phyloP scores from a whole-genome alignment of 805 yeast species.

The Candida hungchunana region DNA sequence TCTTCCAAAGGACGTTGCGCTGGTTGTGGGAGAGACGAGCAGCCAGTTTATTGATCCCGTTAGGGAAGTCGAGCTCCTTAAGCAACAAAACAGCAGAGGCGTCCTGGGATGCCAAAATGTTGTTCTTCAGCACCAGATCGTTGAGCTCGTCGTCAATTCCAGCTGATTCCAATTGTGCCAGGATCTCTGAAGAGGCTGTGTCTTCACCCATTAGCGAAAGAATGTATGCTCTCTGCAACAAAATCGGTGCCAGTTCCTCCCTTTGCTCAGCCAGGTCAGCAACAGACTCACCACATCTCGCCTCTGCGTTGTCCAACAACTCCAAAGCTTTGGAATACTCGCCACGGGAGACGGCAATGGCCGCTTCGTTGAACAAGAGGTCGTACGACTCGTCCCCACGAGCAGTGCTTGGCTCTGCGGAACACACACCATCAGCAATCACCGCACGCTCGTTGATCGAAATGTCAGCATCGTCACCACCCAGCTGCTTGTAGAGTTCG shows the following conservation, averaged over 20 bases:
- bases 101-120: conserved; percentile 21
- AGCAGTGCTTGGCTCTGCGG: conserved; percentile 20
- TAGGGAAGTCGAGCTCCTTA: conserved; percentile 32
- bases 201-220: conserved; percentile 38
- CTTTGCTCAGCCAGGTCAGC: conserved; percentile 35
- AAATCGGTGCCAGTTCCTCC: conserved; percentile 56
- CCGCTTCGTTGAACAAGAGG: conserved; percentile 57
- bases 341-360: conserved; percentile 45
- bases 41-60: conserved; percentile 15
- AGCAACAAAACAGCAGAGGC: conserved; percentile 23
- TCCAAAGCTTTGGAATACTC: conserved; percentile 37
- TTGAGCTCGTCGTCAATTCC: conserved; percentile 26
- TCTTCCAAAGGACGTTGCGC: conserved; percentile 17
- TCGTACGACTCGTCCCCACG: conserved; percentile 46
- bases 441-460: conserved; percentile 68
- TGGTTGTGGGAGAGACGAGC: conserved; percentile 25
- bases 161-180: conserved; percentile 29
- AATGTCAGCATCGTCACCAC: conserved; percentile 44
- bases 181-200: conserved; percentile 33
- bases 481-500: conserved; percentile 44
- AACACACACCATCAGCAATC: conserved; percentile 40
- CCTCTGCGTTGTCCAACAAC: conserved; percentile 42
- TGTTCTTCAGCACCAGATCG: conserved; percentile 29
- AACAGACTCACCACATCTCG: conserved; percentile 36
- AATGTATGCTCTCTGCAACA: conserved; percentile 56